These are phyloP conservation scores for Meyerozyma smithsonii DNA, from an alignment of 1,139 yeast species.

Conservation along the genomic window DNA sequence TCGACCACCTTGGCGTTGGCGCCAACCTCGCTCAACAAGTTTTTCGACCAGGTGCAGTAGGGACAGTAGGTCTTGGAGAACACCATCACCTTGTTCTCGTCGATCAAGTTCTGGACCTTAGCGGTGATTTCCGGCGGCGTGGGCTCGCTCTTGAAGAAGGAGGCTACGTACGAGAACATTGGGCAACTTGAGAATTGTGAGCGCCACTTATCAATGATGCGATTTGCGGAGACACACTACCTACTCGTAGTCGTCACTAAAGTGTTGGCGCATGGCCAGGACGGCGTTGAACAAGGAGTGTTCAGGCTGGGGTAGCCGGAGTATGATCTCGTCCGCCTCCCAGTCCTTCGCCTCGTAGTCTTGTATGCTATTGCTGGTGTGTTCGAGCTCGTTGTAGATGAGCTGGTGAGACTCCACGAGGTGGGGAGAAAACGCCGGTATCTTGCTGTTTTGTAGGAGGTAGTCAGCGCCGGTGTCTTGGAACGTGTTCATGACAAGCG, in stretches of 20 bases:
- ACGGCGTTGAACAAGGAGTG: constrained; percentile 20
- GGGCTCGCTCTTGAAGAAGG: constrained; percentile 5
- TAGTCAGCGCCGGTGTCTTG: constrained; percentile 34
- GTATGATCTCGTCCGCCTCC: constrained; percentile 37
- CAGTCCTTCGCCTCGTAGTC: constrained; percentile 35
- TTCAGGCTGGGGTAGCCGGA: constrained; percentile 17
- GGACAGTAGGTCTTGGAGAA: constrained; percentile 27
- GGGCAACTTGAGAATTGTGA: no score
- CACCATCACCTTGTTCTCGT: constrained; percentile 18
- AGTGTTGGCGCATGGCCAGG: constrained; percentile 24
- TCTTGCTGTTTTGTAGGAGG: constrained; percentile 37
- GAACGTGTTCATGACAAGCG: constrained; percentile 27
- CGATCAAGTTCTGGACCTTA: constrained; percentile 16
- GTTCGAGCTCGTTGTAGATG: constrained; percentile 20
- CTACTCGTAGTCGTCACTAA: constrained; percentile 25
- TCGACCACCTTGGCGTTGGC: constrained; percentile 19
- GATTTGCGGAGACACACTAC: not conserved
- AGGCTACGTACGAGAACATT: not conserved
- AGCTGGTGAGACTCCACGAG: constrained; percentile 19
- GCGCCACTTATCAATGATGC: no score
- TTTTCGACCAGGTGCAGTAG: constrained; percentile 23
- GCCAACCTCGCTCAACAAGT: constrained; percentile 13
- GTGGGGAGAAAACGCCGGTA: constrained; percentile 32
- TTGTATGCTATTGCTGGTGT: constrained; percentile 21
- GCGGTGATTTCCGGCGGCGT: constrained; percentile 15